Base-by-base conservation (phyloP, 805 yeast species). In the Debaryomyces castellii region DNA sequence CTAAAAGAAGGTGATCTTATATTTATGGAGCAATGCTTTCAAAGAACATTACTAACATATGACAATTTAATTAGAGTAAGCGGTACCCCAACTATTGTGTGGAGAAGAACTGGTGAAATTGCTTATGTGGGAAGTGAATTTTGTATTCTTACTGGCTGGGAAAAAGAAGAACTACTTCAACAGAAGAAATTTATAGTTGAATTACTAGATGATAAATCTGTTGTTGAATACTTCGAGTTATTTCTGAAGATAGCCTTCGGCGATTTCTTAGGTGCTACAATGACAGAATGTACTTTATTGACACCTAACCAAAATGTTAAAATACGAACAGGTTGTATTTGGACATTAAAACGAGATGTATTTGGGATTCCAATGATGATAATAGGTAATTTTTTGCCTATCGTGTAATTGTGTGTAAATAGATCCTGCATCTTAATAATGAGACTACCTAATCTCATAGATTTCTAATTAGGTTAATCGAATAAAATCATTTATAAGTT, bases 291-390 rank as follows among this genome's bases (percentile, higher is more conserved):
- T 67, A 83, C 90, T 0, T 70, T 92, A 30, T 60, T 88, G 36
- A 86, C 91, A 0, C 86, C 34, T 58, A 68, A 47, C 36, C 71
- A 76, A 4, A 70, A 72, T 21, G 74, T 74, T 11, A 78, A 80
- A 45, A 78, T 92, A 39, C 74, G 85, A 41, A 88, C 97, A 0
- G 81, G 89, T 23, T 85, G 96, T 56, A 84, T 87, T 57, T 89
- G 97, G 96, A 94, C 98, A 1, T 70, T 94, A 52, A 90, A 91
- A 60, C 74, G 97, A 62, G 98, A 92, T 61, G 95, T 92, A 14
- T 92, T 94, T 67, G 97, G 97, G 7, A 85, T 92, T 43, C 99
- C 99, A 12, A 85, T 94, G 89, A 91, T 92, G 96, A 85, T 94
- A 18, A 80, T 92, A 27, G 98, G 97, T 14, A 94, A 89, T 60